A percentile compares a stretch with the other conserved stretches of the same genome.
Conservation (phyloP, 306 rosid species). For the Citrullus mucosospermus region DNA sequence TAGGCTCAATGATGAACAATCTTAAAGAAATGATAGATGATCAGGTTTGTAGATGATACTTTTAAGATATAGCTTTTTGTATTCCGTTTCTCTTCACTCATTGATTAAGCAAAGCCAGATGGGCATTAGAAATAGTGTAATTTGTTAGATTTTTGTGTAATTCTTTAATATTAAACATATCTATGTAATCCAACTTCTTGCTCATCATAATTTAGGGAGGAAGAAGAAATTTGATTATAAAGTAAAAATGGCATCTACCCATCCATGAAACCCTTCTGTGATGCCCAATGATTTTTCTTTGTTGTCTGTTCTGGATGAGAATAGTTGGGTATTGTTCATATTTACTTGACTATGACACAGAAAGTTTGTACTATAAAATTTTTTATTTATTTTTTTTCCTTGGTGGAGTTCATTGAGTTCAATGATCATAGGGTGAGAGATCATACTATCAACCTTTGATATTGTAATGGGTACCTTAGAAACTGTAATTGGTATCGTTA, state of each 20-base stretch:
- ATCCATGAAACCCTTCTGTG: background rate
- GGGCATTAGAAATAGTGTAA: slow-evolving; percentile 29
- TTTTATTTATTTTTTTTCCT: too few species aligned
- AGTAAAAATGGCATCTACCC: background rate
- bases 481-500: too few species aligned
- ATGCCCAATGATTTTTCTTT: background rate
- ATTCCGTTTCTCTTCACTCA: slow-evolving; percentile 11
- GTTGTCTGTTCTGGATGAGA: background rate
- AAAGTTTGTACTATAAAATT: background rate
- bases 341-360: background rate
- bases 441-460: too few species aligned
- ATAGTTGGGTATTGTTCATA: background rate
- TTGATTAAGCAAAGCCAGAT: slow-evolving; percentile 27
- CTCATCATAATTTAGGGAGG: slow-evolving; percentile 15
- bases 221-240: slow-evolving; percentile 21
- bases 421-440: background rate
- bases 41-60: slow-evolving; percentile 35
- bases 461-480: too few species aligned
- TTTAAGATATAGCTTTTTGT: slow-evolving; percentile 23
- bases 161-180: slow-evolving; percentile 39
- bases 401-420: background rate
- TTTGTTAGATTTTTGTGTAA: slow-evolving; percentile 35
- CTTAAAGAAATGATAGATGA: background rate
- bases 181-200: slow-evolving; percentile 13
- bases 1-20: slow-evolving; percentile 19